Base-by-base conservation (phyloP, 2,329 filamentous ascomycete genomes). In the Penicillium decumbens region DNA sequence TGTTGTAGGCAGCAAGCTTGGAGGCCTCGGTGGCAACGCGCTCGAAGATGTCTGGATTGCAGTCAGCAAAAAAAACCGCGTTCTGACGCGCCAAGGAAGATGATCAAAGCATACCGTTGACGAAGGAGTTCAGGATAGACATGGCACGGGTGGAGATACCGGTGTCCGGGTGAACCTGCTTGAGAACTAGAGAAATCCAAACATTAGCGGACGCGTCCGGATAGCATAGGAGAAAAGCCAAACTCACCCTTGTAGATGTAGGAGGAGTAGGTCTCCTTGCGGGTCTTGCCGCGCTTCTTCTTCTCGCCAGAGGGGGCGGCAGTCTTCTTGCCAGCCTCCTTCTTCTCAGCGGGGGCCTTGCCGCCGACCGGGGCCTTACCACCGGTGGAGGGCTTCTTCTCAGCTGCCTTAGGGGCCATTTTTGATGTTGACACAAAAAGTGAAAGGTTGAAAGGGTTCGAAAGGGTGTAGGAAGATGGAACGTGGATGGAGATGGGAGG, bases 201-300 rank as follows among this genome's bases (percentile, higher is more conserved):
- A 29, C 28, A 49, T 63, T 37, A 60, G 53, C 37, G 8, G 28
- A 51, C 39, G 29, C 30, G 47, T 29, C 13, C 13, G n/a, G 18
- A 10, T 32, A 9, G 3, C 7, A 20, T 12, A 18, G 23, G 13
- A 57, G 73, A 9, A 32, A 37, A 38, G 39, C 25, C 53, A 72
- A 47, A 59, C 83, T 75, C 72, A 96, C 92, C 93, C 83, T 97
- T 98, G 88, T 97, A 98, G 79, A 98, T 98, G 84, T 98, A 98
- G 49, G 89, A 95, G 65, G 88, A 95, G 82, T 98, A 98, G n/a
- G 93, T 98, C 83, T 98, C 93, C 88, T 97, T 97, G 79, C 93
- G 87, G 64, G 91, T 89, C 91, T 98, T 98, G 80, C 90, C 95
- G 72, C 93, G 89, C 91, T 97, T 98, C 89, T 98, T 98, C 90